Conservation (phyloP, 192 early-diverging fungal species). For the Kickxella alabastrina region DNA sequence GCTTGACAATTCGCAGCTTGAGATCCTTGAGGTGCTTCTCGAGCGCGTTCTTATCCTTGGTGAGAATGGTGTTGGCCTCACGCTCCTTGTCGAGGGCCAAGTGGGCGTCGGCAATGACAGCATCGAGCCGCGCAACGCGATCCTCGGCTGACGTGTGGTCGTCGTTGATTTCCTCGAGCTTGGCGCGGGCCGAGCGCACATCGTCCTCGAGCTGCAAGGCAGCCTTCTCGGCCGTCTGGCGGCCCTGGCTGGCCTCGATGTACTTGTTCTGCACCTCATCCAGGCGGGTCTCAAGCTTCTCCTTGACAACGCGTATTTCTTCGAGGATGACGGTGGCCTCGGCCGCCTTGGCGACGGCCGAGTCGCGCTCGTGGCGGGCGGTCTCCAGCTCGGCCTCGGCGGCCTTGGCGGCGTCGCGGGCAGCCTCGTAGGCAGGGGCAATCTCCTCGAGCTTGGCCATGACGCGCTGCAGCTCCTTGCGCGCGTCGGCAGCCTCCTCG, state of each 20-base stretch:
- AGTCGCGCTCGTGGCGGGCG: conserved; percentile 58
- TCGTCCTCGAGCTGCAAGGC: conserved; percentile 70
- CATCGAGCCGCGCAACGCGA: conserved; percentile 55
- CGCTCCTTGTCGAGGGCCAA: conserved; percentile 63
- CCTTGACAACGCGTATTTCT: conserved; percentile 66
- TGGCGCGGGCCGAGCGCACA: conserved; percentile 65
- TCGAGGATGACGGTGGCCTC: conserved; percentile 66
- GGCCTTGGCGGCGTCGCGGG: conserved; percentile 58
- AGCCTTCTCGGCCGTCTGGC: conserved; percentile 66
- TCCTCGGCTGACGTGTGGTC: conserved; percentile 60
- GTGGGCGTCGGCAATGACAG: conserved; percentile 48
- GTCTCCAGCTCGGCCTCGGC: conserved; percentile 58
- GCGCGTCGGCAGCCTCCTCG: conserved; percentile 72
- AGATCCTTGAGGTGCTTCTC: conserved; percentile 85
- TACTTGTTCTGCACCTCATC: conserved; percentile 64
- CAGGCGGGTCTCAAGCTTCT: conserved; percentile 66
- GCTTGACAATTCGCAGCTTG: conserved; percentile 66
- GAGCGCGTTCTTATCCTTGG: conserved; percentile 71
- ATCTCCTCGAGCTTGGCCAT: conserved; percentile 66
- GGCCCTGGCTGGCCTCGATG: conserved; percentile 62
- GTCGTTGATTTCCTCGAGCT: conserved; percentile 73
- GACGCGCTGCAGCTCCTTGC: conserved; percentile 67
- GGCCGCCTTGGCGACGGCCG: conserved; percentile 31
- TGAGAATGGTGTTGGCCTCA: conserved; percentile 66
- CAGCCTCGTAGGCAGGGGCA: conserved; percentile 49